Evolutionary conservation across 208 protist genomes (phyloP), one percentile per base, ranked within the genome.

Genomic region (Trypanosoma theileri): DNA sequence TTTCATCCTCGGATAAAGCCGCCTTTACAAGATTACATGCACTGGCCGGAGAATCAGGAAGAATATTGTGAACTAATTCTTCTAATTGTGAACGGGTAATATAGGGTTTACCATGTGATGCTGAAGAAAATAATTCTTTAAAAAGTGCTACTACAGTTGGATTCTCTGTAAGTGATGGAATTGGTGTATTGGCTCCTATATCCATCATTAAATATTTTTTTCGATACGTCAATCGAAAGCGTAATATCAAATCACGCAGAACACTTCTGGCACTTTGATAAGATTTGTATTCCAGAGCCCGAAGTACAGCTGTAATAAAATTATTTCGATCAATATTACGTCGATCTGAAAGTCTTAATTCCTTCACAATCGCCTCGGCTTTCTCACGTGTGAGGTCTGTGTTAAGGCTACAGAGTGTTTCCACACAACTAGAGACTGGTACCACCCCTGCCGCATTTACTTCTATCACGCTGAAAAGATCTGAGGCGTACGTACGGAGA

Each of bases 181-280:
- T 19, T 1, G 35, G 50, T 21, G 48, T 51, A 24, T 62, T 71
- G 6, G 66, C 55, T 8, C n/a, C 12, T 6, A 54, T 21, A 21
- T 71, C 56, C 44, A 55, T 64, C 66, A 71, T 71, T 54, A 71
- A 52, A 71, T 64, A 71, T 16, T 41, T 42, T 51, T 54, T 19
- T 21, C 66, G 53, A 52, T 61, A 51, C 6, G n/a, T 16, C n/a
- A 64, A 28, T 44, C 55, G 66, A 56, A 71, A 42, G n/a, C 31
- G 44, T 8, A 17, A 19, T n/a, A 52, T 63, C 7, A 71, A 48
- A 21, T 52, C 66, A 46, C 59, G 54, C 16, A 71, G 4, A n/a
- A 64, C 21, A 52, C 14, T 17, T 17, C 52, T 8, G 9, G 55
- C 54, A 44, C 51, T 19, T 11, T 16, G 40, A 31, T 19, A 24